Evolutionary conservation across 108 stramenopile genomes (phyloP).

Genomic region (Conticribra weissflogii): DNA sequence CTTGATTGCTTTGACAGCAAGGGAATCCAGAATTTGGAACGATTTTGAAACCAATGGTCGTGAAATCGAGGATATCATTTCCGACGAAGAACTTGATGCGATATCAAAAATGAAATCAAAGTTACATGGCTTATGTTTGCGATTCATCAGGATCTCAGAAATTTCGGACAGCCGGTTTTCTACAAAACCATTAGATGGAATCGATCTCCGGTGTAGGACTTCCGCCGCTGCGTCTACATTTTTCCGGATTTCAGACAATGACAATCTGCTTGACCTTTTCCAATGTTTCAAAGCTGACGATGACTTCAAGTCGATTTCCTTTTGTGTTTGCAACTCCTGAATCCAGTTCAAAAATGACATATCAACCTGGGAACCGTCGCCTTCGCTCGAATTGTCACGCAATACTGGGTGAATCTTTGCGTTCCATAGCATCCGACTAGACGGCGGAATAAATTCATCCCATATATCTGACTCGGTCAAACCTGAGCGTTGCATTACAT

Average conservation of each 20-base stretch:
- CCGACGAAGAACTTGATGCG: slow-evolving; percentile 11
- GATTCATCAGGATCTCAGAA: slow-evolving; percentile 15
- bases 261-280: slow-evolving; percentile 50
- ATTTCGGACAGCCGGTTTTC: neutral
- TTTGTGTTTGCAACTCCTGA: slow-evolving; percentile 1
- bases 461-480: slow-evolving; percentile 54
- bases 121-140: slow-evolving; percentile 30
- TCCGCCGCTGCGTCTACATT: slow-evolving; percentile 59
- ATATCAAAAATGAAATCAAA: slow-evolving; percentile 31
- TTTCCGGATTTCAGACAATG: slow-evolving; percentile 57
- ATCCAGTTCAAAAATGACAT: slow-evolving; percentile 53
- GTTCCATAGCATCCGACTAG: slow-evolving; percentile 63
- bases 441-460: slow-evolving; percentile 28
- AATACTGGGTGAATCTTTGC: slow-evolving; percentile 67
- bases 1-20: slow-evolving; percentile 28
- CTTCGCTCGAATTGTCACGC: neutral
- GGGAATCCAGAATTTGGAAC: slow-evolving; percentile 35
- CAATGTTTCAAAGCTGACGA: slow-evolving; percentile 48
- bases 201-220: slow-evolving; percentile 45
- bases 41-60: neutral
- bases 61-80: neutral
- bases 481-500: slow-evolving; percentile 46
- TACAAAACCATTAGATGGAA: slow-evolving; percentile 4
- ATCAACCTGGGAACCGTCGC: slow-evolving; percentile 14
- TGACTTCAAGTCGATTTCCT: neutral